These are phyloP conservation scores for Pseudofabraea citricarpa DNA, from an alignment of 2,329 filamentous ascomycete genomes.

Conservation along the genomic window DNA sequence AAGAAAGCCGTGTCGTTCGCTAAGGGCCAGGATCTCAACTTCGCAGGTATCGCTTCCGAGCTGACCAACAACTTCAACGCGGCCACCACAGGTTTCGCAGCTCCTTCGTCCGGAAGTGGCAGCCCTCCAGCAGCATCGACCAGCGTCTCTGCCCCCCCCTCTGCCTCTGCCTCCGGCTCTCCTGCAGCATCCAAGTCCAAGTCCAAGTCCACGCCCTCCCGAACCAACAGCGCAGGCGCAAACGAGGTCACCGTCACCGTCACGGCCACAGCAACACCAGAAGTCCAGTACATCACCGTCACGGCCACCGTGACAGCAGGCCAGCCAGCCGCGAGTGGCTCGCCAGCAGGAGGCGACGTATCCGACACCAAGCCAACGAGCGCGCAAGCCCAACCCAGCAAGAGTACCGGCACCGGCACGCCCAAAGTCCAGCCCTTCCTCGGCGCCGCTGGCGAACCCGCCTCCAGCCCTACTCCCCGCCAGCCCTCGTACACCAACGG, in stretches of 20 bases:
- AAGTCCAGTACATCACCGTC: slow-evolving; percentile 20
- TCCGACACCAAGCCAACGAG: background rate
- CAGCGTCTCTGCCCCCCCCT: too few species aligned
- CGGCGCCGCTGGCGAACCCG: background rate
- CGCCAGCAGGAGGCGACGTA: background rate
- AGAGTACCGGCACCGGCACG: background rate
- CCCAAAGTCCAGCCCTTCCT: background rate
- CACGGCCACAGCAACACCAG: slow-evolving; percentile 35
- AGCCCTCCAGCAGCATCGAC: background rate
- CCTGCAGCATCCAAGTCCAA: slow-evolving; percentile 2
- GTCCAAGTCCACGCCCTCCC: slow-evolving; percentile 4
- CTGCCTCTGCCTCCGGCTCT: slow-evolving; percentile 1
- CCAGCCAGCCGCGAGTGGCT: background rate
- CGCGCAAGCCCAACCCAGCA: background rate
- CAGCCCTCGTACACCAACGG: too few species aligned
- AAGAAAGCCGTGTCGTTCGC: slow-evolving; percentile 26
- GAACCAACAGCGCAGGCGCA: slow-evolving; percentile 7
- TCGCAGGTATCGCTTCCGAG: slow-evolving; percentile 35
- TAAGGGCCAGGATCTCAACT: slow-evolving; percentile 35
- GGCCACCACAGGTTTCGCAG: slow-evolving; percentile 10
- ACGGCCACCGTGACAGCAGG: slow-evolving; percentile 6
- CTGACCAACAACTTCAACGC: slow-evolving; percentile 33
- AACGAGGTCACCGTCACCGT: slow-evolving; percentile 32
- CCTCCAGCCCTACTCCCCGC: too few species aligned
- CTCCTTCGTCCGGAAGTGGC: background rate